Evolutionary conservation across 2,329 filamentous ascomycete genomes (phyloP).

Genomic region (Phoma sp.): DNA sequence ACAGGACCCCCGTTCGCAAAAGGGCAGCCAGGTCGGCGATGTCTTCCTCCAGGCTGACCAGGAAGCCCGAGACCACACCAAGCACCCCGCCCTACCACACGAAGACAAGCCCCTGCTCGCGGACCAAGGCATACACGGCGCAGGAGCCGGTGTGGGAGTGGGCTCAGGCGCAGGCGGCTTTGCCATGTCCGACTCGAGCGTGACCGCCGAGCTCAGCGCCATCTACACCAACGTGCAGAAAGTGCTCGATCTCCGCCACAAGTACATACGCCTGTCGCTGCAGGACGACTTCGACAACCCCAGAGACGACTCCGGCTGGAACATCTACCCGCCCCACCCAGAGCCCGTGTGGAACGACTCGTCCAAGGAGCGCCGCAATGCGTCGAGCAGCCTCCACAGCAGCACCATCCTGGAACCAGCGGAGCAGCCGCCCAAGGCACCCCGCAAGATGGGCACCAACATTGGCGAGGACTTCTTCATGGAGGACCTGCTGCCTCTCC

Average conservation of each 20-base stretch:
- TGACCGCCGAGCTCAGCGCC: slow-evolving; percentile 80
- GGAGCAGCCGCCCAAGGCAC: slow-evolving; percentile 52
- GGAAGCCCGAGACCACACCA: slow-evolving; percentile 56
- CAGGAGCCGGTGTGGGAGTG: slow-evolving; percentile 65
- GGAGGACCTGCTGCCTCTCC: slow-evolving; percentile 76
- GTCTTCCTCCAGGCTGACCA: slow-evolving; percentile 55
- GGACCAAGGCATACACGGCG: slow-evolving; percentile 63
- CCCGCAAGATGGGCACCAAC: slow-evolving; percentile 84
- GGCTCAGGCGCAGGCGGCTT: slow-evolving; percentile 68
- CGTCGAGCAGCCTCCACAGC: slow-evolving; percentile 48
- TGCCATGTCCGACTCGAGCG: slow-evolving; percentile 75
- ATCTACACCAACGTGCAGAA: slow-evolving; percentile 93
- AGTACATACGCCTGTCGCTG: slow-evolving; percentile 84
- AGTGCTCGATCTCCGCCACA: slow-evolving; percentile 84
- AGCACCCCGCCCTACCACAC: slow-evolving; percentile 60
- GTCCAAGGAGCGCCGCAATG: slow-evolving; percentile 55
- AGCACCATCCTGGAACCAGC: slow-evolving; percentile 42
- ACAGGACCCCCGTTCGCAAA: slow-evolving; percentile 32
- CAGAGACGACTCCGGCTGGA: slow-evolving; percentile 81
- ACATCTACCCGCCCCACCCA: slow-evolving; percentile 88
- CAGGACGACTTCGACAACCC: slow-evolving; percentile 87
- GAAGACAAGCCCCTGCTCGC: slow-evolving; percentile 62
- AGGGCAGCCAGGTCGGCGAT: slow-evolving; percentile 29
- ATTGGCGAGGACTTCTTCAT: slow-evolving; percentile 93
- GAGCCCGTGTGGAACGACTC: slow-evolving; percentile 83